Base-by-base conservation (phyloP, 2,329 filamentous ascomycete species). In the Neopestalotiopsis sp. region DNA sequence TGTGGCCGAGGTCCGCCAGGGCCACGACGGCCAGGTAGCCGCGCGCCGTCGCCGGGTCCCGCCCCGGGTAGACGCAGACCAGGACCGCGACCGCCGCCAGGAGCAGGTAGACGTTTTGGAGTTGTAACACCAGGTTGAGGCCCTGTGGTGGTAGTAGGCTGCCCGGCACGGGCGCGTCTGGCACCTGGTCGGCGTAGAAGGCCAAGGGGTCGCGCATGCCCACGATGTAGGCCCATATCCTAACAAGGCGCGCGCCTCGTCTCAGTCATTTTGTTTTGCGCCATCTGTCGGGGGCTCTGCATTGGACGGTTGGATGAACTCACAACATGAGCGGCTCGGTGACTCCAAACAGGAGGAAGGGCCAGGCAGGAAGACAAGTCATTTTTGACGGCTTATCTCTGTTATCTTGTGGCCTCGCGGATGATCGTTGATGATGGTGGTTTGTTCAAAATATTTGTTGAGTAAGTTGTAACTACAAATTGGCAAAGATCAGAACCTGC, bases 1-100 rank as follows among this genome's bases (percentile, higher is more conserved):
- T 74, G 69, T 80, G 79, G 3, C 79, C 78, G 66, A 76, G 78
- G 69, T 80, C 79, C 3, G 78, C 78, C 13, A 80, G 57, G 17
- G 77, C 74, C 7, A 80, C 73, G 14, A 70, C 73, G 5, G 74
- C 45, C 1, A 79, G 73, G 57, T 78, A 79, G 67, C 72, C 67
- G 73, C 67, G 61, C 77, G 73, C 42, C 72, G 68, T 61, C 24
- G 57, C 17, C 28, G 24, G 57, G 24, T 59, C 30, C 24, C 24
- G 45, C 14, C 45, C 30, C 7, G 78, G 77, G 24, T 28, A 28
- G 70, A 75, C 79, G 71, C 72, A 75, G 71, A 76, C 79, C 38
- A 77, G 65, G 13, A 77, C 70, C 17, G 74, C 77, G 17, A 79
- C 9, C 3, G 73, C 74, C 2, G 75, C 79, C 3, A 79, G 75